Percentiles rank a stretch among this genome's conserved stretches.
Evolutionary conservation across 2,329 filamentous ascomycete species (phyloP).

Genomic region (Arthrobotrys megalospora): DNA sequence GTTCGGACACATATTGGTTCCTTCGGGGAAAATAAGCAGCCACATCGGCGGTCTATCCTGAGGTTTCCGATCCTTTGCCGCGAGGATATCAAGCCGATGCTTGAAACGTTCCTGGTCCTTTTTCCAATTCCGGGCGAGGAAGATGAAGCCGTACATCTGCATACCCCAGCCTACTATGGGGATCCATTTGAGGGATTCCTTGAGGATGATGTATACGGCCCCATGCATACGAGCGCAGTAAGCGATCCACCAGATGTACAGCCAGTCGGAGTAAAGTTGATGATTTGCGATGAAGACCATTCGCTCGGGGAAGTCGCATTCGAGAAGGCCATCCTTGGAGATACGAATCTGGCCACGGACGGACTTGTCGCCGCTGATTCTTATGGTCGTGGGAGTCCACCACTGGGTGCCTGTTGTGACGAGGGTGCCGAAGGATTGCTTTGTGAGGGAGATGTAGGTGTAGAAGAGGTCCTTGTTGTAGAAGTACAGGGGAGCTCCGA

Average conservation of each 20-base stretch:
- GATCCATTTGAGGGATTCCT: constrained; percentile 86
- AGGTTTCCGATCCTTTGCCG: constrained; percentile 73
- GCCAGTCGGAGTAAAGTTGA: constrained; percentile 91
- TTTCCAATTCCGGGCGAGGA: constrained; percentile 90
- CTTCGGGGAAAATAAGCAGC: constrained; percentile 89
- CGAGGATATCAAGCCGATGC: constrained; percentile 80
- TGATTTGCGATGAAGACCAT: constrained; percentile 90
- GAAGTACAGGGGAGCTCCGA: constrained; percentile 82
- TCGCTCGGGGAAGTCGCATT: constrained; percentile 85
- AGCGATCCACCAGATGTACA: constrained; percentile 94
- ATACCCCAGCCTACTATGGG: constrained; percentile 83
- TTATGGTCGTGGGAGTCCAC: constrained; percentile 87
- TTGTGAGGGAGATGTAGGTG: constrained; percentile 88
- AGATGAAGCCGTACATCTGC: constrained; percentile 91
- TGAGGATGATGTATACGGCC: constrained; percentile 89
- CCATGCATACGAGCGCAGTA: constrained; percentile 88
- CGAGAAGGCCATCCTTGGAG: constrained; percentile 79
- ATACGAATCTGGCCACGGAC: constrained; percentile 81
- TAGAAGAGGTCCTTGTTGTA: constrained; percentile 84
- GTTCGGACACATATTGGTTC: constrained; percentile 82
- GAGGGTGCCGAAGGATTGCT: constrained; percentile 84
- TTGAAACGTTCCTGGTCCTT: constrained; percentile 83
- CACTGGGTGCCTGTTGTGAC: constrained; percentile 85
- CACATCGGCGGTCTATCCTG: constrained; percentile 81
- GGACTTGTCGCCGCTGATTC: constrained; percentile 85